Conservation (phyloP, 768 basidiomycete species). For the Xerocomellus chrysenteron region DNA sequence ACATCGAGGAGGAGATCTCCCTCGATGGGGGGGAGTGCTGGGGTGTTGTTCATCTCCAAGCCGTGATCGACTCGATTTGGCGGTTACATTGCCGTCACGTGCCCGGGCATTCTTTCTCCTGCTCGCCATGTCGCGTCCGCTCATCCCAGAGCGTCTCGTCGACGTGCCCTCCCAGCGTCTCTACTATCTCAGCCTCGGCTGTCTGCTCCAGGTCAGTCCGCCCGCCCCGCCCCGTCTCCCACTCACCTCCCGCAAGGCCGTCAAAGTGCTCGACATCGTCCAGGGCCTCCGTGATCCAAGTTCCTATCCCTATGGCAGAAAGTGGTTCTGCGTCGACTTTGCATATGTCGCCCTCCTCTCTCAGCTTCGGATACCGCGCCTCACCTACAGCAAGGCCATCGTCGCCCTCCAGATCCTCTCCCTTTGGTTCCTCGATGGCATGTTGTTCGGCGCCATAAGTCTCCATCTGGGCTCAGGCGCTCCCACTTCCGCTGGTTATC, state of each 20-base stretch:
- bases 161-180: conserved; percentile 79
- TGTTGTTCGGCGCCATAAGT: conserved; percentile 71
- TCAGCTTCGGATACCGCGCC: conserved; percentile 69
- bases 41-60: conserved; percentile 33
- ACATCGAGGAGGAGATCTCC: conserved; percentile 61
- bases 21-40: conserved; percentile 54
- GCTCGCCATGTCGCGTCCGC: conserved; percentile 36
- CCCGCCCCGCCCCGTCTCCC: fast-evolving
- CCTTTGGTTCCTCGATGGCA: conserved; percentile 63
- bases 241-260: conserved; percentile 46
- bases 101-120: conserved; percentile 2
- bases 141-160: conserved; percentile 72
- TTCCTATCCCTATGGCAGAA: conserved; percentile 50
- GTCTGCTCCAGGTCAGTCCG: conserved; percentile 66
- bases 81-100: conserved; percentile 13
- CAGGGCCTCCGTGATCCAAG: conserved; percentile 45
- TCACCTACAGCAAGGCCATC: conserved; percentile 63
- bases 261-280: conserved; percentile 73
- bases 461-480: conserved; percentile 45
- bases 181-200: conserved; percentile 72
- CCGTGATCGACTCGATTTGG: conserved; percentile 8
- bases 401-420: conserved; percentile 60
- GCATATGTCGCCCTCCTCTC: conserved; percentile 56
- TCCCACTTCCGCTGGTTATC: conserved; percentile 12
- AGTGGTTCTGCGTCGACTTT: conserved; percentile 75